Evolutionary conservation across 2,329 filamentous ascomycete species (phyloP).

Genomic region (Pestalotiopsis sp.): DNA sequence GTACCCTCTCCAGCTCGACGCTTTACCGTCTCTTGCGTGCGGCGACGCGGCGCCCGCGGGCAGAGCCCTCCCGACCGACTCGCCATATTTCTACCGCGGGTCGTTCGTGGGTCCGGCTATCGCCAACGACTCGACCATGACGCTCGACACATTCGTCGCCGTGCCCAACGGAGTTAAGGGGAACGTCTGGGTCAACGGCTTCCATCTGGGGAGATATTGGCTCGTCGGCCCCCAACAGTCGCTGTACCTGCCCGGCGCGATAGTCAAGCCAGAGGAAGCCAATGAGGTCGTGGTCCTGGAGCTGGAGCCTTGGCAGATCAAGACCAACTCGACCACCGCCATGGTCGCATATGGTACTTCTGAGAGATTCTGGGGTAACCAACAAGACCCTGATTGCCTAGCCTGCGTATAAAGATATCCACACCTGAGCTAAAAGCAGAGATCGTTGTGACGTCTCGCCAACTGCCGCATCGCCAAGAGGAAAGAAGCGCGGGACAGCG

Average conservation of each 20-base stretch:
- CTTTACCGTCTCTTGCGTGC: conserved; percentile 18
- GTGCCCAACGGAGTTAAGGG: conserved; percentile 46
- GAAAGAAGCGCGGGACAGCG: neutral
- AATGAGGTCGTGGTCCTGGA: conserved; percentile 47
- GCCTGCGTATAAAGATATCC: conserved; percentile 1
- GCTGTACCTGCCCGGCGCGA: conserved; percentile 46
- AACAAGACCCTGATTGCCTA: conserved; percentile 29
- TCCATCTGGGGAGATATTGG: conserved; percentile 50
- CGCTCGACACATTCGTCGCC: conserved; percentile 38
- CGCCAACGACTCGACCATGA: conserved; percentile 29
- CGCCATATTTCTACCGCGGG: conserved; percentile 32
- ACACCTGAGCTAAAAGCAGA: neutral
- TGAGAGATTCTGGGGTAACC: conserved; percentile 31
- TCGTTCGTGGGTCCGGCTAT: conserved; percentile 29
- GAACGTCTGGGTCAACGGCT: conserved; percentile 47
- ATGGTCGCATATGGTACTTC: conserved; percentile 25
- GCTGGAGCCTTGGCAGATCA: conserved; percentile 38
- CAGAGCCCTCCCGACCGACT: conserved; percentile 16
- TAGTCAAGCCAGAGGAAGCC: conserved; percentile 31
- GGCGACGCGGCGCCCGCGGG: conserved; percentile 1
- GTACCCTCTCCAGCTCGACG: conserved; percentile 39
- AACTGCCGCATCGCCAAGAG: neutral
- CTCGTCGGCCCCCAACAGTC: conserved; percentile 48
- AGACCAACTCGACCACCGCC: conserved; percentile 5
- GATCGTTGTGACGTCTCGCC: neutral